Evolutionary conservation across 2,329 filamentous ascomycete species (phyloP), one percentile per base, ranked within the genome.

Genomic region (Neoascochyta sp.): DNA sequence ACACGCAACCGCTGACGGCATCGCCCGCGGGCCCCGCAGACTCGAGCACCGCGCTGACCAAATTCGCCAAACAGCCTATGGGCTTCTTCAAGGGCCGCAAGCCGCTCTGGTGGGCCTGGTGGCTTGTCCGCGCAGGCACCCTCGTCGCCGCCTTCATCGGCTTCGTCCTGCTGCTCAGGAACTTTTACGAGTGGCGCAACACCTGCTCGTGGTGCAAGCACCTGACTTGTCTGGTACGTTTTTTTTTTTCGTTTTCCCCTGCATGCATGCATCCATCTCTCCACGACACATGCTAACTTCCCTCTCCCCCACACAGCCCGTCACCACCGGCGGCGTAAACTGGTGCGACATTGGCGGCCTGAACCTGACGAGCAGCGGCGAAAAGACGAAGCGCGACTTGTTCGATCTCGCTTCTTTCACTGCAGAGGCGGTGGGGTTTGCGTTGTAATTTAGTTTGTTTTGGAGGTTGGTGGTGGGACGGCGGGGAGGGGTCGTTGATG

Each of bases 21-120:
- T 41, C 52, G 8, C 37, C 38, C 7, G 29, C 21, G 9, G 30
- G 20, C 10, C 36, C 39, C n/a, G 29, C 43, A 3, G 22, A 26
- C 16, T 23, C 35, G 20, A 26, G 29, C 8, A 37, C 29, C 26
- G 15, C 36, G 2, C 36, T 73, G 2, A 52, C 55, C 9, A 61
- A 52, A 10, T 75, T 76, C 43, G 55, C 66, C 14, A 71, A 69
- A 41, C 55, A 68, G 31, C 73, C 74, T 0, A 43, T 76, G 0
- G 80, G 78, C 5, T 95, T 95, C 65, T 96, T 96, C 69, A 90
- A 89, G 60, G 87, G 86, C 12, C 77, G 92, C 11, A 95, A 94
- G 61, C 83, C 85, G 13, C 72, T 95, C 6, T 98, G 92, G 92
- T 98, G 92, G 92, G 83, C 70, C 5, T 98, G 92, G 92, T 96